A percentile compares a stretch with the other conserved stretches of the same genome.
Evolutionary conservation across 176 grass and related monocot genomes (phyloP).

Genomic region (Saccharum spontaneum): DNA sequence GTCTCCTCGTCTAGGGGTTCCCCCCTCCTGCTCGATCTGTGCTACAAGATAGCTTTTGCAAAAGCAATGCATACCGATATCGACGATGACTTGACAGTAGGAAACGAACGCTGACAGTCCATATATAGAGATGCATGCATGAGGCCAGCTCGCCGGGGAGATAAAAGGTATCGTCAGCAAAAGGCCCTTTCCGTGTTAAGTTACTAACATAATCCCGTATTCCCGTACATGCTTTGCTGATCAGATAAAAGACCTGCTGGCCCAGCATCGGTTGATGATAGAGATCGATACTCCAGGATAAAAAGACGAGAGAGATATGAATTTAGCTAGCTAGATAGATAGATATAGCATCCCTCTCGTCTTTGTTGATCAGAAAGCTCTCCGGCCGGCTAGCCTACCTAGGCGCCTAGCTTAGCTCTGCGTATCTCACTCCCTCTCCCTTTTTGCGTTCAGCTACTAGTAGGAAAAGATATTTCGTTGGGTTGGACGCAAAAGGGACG

Average conservation of each 20-base stretch:
- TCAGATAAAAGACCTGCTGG: slow-evolving; percentile 37
- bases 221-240: not conserved
- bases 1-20: not conserved
- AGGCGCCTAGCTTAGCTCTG: slow-evolving; percentile 23
- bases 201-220: slow-evolving; percentile 18
- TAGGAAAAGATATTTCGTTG: slow-evolving; percentile 55
- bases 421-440: slow-evolving; percentile 17
- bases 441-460: slow-evolving; percentile 33
- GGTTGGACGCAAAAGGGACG: slow-evolving; percentile 24
- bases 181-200: slow-evolving; percentile 43
- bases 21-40: not conserved
- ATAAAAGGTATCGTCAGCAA: slow-evolving; percentile 25
- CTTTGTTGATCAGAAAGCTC: slow-evolving; percentile 58
- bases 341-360: slow-evolving; percentile 24
- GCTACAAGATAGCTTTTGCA: not conserved
- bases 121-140: not conserved
- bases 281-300: slow-evolving; percentile 28
- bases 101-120: too few relatives aligned
- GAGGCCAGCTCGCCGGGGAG: not conserved
- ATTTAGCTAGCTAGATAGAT: not conserved
- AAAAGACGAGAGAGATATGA: slow-evolving; percentile 28
- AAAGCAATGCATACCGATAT: not conserved
- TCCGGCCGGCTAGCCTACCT: not conserved
- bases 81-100: not conserved
- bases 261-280: slow-evolving; percentile 27